Percentiles rank a stretch among this genome's conserved stretches.
Conservation (phyloP, 169 alveolate genomes). For the Babesia sp. region DNA sequence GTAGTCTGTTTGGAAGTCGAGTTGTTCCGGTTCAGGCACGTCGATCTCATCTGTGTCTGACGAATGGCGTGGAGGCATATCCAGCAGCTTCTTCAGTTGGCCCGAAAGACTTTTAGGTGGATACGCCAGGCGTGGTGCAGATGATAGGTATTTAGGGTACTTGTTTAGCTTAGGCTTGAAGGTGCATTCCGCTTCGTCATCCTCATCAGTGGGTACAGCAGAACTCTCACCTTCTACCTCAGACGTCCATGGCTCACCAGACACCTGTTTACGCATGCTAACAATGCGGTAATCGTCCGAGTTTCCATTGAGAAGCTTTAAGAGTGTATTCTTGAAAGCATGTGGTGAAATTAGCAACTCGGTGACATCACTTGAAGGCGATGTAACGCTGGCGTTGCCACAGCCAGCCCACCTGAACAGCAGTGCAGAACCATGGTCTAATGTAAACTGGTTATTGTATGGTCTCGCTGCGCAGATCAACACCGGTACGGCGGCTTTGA, state of each 20-base stretch:
- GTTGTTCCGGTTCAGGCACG: neutral
- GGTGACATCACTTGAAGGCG: neutral
- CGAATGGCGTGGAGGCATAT: neutral
- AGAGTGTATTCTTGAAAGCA: slow-evolving; percentile 57
- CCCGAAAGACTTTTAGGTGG: neutral
- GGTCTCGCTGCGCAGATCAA: slow-evolving; percentile 41
- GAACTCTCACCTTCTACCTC: neutral
- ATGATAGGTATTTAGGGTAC: slow-evolving; percentile 11
- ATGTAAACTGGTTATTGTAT: neutral
- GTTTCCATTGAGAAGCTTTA: slow-evolving; percentile 38
- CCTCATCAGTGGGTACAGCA: neutral
- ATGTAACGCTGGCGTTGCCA: neutral
- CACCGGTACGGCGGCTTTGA: slow-evolving; percentile 45
- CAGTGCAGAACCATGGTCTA: slow-evolving; percentile 21
- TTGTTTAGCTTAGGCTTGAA: slow-evolving; percentile 22
- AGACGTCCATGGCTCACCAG: slow-evolving; percentile 10
- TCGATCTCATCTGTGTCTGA: neutral
- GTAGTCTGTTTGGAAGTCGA: neutral
- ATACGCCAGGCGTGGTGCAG: slow-evolving; percentile 5
- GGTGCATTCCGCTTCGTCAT: slow-evolving; percentile 26
- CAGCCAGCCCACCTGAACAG: slow-evolving; percentile 46
- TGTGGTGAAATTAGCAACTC: slow-evolving; percentile 29
- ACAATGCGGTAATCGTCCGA: slow-evolving; percentile 41
- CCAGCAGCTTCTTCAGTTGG: neutral
- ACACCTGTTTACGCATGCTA: slow-evolving; percentile 6